Conservation (phyloP, 2,329 filamentous ascomycete genomes). For the Hirsutella minnesotensis region DNA sequence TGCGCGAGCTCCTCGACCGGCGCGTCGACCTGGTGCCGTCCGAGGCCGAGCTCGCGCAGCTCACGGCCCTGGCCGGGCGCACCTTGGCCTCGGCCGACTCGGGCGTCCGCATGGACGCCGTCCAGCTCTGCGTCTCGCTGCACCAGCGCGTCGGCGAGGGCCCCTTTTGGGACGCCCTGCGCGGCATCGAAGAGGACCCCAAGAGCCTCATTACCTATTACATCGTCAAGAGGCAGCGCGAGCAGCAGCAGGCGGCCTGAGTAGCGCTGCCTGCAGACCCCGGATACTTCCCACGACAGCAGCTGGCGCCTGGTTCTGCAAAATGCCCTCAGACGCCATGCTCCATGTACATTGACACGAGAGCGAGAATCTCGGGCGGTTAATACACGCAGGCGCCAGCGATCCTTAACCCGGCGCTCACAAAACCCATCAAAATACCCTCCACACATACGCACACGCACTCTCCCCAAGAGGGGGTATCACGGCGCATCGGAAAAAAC, state of each 20-base stretch:
- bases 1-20: constrained; percentile 46
- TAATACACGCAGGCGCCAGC: too few relatives aligned
- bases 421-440: too few relatives aligned
- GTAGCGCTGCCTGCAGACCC: too few relatives aligned
- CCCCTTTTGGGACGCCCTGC: constrained; percentile 57
- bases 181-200: constrained; percentile 55
- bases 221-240: constrained; percentile 58
- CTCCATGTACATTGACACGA: too few relatives aligned
- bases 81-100: constrained; percentile 51
- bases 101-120: constrained; percentile 61
- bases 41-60: constrained; percentile 37
- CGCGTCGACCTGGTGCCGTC: constrained; percentile 34
- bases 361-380: too few relatives aligned
- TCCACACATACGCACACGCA: too few relatives aligned
- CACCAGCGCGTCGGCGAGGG: constrained; percentile 49
- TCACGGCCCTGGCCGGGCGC: constrained; percentile 38
- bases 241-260: constrained; percentile 22
- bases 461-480: too few relatives aligned
- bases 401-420: too few relatives aligned
- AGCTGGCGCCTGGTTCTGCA: too few relatives aligned
- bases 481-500: too few relatives aligned
- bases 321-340: too few relatives aligned
- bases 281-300: too few relatives aligned
- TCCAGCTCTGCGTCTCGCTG: constrained; percentile 64
- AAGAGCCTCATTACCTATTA: constrained; percentile 74